Base-by-base conservation (phyloP, 345 rosid species). In the Bruguiera gymnorhiza region DNA sequence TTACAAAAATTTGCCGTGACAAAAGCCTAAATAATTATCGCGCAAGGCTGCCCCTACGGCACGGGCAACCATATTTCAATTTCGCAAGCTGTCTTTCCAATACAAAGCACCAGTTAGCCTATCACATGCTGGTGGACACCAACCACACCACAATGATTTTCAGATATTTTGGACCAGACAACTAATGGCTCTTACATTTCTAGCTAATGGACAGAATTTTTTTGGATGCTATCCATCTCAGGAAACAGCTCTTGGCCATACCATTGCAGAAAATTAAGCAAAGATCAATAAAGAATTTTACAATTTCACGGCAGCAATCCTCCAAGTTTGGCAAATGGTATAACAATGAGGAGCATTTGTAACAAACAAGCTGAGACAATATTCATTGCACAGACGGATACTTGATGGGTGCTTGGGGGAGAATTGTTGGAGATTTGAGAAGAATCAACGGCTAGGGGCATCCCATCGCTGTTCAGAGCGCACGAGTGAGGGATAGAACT, bases 381-480 rank as follows among this genome's bases (percentile, higher is more conserved):
- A 43, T 43, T 0, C 8, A 63, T 21, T 56, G 60, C 29, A 24
- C 6, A 36, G 36, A 39, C 19, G 34, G 77, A 75, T 11, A 61
- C 48, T 30, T 36, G 62, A 64, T 70, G 74, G 29, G 58, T 8
- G 27, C 66, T 52, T 1, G 82, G 63, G 16, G 80, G 72, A 9
- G 91, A 85, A 58, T 61, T 79, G 55, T 70, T 76, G 48, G 83
- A 81, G 56, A 89, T 72, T 65, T 94, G 88, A 0, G 85, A 68
- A 10, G 97, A 94, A 73, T 94, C 97, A 0, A 89, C 96, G 1
- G 98, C 93, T 32, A 94, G 77, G 20, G 98, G 98, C 91, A 91
- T 82, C 19, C 96, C 98, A 6, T 94, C 96, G 6, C 89, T 82
- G 79, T 67, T 81, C 4, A 94, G 86, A n/a, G 87, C 75, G 78